Evolutionary conservation across 2,329 filamentous ascomycete species (phyloP).

Genomic region (Eurotiales sp.): DNA sequence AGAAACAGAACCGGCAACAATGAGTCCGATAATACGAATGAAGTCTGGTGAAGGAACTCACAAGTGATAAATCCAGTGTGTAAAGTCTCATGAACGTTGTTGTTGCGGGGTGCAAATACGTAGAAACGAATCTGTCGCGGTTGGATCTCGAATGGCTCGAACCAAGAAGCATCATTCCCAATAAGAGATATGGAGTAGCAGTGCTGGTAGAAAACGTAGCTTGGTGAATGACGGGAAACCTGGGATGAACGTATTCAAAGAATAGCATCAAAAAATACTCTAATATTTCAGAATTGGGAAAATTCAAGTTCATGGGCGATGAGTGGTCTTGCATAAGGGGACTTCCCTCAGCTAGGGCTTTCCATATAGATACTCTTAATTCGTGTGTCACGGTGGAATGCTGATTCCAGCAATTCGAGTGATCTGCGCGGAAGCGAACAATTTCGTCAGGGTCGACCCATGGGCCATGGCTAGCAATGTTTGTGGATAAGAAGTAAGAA

Average conservation of each 20-base stretch:
- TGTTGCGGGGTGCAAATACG: constrained; percentile 5
- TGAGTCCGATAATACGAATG: too few relatives aligned
- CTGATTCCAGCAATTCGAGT: too few relatives aligned
- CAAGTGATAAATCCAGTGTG: constrained; percentile 5
- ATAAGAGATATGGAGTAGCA: constrained; percentile 11
- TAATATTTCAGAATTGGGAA: constrained; percentile 5
- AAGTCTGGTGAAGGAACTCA: not conserved
- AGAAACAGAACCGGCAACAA: not conserved
- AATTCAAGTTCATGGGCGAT: constrained; percentile 4
- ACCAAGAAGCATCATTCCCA: constrained; percentile 15
- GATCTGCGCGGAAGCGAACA: too few relatives aligned
- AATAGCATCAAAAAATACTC: constrained; percentile 14
- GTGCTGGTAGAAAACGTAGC: constrained; percentile 8
- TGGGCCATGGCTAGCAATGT: too few relatives aligned
- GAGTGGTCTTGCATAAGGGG: too few relatives aligned
- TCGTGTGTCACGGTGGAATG: too few relatives aligned
- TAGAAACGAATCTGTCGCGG: constrained; percentile 9
- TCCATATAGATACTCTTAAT: too few relatives aligned
- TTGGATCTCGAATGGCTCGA: constrained; percentile 12
- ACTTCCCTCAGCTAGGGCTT: too few relatives aligned
- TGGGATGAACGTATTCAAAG: constrained; percentile 12
- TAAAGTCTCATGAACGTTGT: constrained; percentile 14
- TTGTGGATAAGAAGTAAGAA: too few relatives aligned
- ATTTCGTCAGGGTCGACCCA: too few relatives aligned
- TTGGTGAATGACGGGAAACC: constrained; percentile 12